Percentiles rank a stretch among this genome's conserved stretches.
phyloP scores from a whole-genome alignment of 169 alveolate species.

The Eimeria maxima region DNA sequence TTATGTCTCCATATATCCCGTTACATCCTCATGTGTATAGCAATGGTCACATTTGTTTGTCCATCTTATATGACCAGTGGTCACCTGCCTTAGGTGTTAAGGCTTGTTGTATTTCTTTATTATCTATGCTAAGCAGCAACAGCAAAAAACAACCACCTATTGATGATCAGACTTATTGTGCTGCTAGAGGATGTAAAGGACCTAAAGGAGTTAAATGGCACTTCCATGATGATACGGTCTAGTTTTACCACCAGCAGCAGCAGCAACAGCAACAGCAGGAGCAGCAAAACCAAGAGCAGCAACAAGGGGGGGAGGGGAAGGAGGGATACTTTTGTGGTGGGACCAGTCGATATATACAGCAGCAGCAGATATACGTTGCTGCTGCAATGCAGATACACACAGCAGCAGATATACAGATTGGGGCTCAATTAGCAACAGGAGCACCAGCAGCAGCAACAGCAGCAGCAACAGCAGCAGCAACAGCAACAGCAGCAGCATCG shows the following conservation, averaged over 20 bases:
- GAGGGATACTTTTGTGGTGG: no score
- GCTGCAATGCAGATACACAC: no score
- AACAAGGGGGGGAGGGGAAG: neutral
- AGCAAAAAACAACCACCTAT: conserved; percentile 82
- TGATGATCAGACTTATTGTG: conserved; percentile 85
- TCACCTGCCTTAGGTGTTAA: conserved; percentile 87
- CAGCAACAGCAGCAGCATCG: no score
- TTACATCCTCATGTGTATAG: conserved; percentile 97
- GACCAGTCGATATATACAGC: no score
- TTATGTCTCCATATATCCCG: conserved; percentile 88
- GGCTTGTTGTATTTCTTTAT: conserved; percentile 84
- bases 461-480: no score
- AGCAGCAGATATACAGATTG: no score
- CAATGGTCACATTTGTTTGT: conserved; percentile 96
- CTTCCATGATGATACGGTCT: conserved; percentile 87
- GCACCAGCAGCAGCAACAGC: no score
- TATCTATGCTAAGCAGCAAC: conserved; percentile 87
- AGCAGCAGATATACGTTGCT: no score
- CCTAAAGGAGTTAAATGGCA: conserved; percentile 87
- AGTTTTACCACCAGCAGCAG: neutral
- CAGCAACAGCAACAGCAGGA: neutral
- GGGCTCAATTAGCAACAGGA: no score
- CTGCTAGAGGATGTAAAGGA: conserved; percentile 79
- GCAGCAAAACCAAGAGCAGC: neutral
- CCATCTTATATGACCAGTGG: conserved; percentile 91